Base-by-base conservation (phyloP, 139 green algal genomes). In the Marvania coccoides region DNA sequence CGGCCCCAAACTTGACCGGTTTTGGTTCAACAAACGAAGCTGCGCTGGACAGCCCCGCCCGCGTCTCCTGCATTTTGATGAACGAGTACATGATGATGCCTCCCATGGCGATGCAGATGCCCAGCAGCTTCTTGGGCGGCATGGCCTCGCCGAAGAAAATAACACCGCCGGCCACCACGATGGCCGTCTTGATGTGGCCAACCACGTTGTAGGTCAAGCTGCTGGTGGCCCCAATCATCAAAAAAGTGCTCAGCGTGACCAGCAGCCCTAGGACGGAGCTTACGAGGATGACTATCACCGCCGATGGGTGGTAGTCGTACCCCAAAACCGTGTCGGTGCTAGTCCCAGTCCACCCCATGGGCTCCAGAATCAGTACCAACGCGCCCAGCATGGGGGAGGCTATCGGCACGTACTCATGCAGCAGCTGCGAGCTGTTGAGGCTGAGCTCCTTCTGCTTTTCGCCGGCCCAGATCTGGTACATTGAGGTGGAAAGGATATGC, bases 151-250 rank as follows among this genome's bases (percentile, higher is more conserved):
- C 86, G 72, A 95, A 96, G 30, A 95, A 84, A 5, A 92, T 13
- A 40, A 82, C 81, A 26, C 90, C 90, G 4, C 90, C 90, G 2
- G 73, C 73, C 0, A 96, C 48, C 42, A 96, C 92, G 47, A 92
- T 85, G 34, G 94, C 70, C 0, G 87, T 94, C 71, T 95, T 94
- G 26, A 86, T 23, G 57, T 83, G 79, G 3, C 81, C 88, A 19
- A 91, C 84, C 36, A 91, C 79, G 46, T 95, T 94, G 76, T 95
- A 95, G 1, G 87, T 95, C 28, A 95, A 77, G 60, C 69, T 85
- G 38, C 45, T 67, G 13, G 67, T 74, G 13, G 67, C 67, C 5
- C 64, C 63, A 33, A 78, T 91, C 26, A 94, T 83, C 33, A 95
- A 68, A 64, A 95, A 95, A 0, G 89, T 95, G 14, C 78, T 85